Evolutionary conservation across 495 filamentous ascomycete species (phyloP).

Genomic region (Neurospora sp.): DNA sequence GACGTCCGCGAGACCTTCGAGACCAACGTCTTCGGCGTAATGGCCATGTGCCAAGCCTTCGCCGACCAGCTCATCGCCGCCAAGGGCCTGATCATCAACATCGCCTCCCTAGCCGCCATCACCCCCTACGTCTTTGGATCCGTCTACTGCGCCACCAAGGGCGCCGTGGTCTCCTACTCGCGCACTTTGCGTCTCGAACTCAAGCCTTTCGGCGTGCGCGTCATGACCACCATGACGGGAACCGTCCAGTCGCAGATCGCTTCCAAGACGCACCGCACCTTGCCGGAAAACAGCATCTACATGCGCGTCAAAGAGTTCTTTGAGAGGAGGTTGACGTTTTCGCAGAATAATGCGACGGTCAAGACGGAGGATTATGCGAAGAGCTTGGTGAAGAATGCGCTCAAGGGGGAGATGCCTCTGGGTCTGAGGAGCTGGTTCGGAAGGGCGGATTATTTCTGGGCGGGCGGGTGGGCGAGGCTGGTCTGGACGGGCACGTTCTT

Average conservation of each 20-base stretch:
- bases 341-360: constrained; percentile 32
- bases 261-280: constrained; percentile 22
- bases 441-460: constrained; percentile 39
- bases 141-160: constrained; percentile 45
- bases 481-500: constrained; percentile 22
- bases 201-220: constrained; percentile 43
- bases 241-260: constrained; percentile 38
- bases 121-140: constrained; percentile 38
- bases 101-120: constrained; percentile 38
- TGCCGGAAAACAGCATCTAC: constrained; percentile 34
- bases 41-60: constrained; percentile 47
- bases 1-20: constrained; percentile 47
- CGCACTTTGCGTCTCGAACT: constrained; percentile 45
- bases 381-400: constrained; percentile 25
- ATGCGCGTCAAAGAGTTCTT: constrained; percentile 28
- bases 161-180: constrained; percentile 38
- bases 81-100: constrained; percentile 47
- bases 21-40: constrained; percentile 51
- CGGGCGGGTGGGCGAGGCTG: constrained; percentile 24
- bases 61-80: constrained; percentile 39
- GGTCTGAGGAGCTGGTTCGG: constrained; percentile 31
- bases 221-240: constrained; percentile 42
- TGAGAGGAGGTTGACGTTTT: constrained; percentile 33
- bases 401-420: constrained; percentile 24
- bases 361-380: constrained; percentile 29